phyloP scores from a whole-genome alignment of 2,329 filamentous ascomycete genomes.

The Thyridium curvatum region DNA sequence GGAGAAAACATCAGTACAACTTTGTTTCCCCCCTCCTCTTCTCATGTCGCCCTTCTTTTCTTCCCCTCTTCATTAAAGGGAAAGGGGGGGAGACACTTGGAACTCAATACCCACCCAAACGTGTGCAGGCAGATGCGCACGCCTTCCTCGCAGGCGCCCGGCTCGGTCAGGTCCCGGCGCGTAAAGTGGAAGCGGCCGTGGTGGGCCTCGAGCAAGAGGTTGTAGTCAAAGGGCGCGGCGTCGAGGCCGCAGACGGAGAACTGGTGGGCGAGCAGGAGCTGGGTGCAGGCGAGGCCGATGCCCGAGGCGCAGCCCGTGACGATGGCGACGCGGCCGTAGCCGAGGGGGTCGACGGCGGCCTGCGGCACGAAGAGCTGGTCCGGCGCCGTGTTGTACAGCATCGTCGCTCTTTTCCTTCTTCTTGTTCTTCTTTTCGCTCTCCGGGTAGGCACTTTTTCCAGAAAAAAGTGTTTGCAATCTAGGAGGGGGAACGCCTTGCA shows the following conservation, averaged over 20 bases:
- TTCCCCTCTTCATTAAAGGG: not conserved
- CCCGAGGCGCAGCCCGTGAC: slow-evolving; percentile 23
- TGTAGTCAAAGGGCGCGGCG: slow-evolving; percentile 21
- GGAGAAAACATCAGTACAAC: slow-evolving; percentile 3
- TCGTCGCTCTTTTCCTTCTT: slow-evolving; percentile 3
- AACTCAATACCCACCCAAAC: slow-evolving; percentile 13
- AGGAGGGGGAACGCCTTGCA: too few relatives aligned
- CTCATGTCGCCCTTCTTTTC: too few relatives aligned
- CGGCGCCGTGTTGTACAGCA: slow-evolving; percentile 18
- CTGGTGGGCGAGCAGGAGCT: slow-evolving; percentile 20
- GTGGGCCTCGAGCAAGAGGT: slow-evolving; percentile 13
- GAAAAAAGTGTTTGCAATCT: too few relatives aligned
- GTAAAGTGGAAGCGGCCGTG: slow-evolving; percentile 26
- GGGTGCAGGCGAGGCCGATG: slow-evolving; percentile 24
- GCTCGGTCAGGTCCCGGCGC: slow-evolving; percentile 18
- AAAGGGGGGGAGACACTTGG: not conserved
- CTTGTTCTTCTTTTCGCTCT: slow-evolving; percentile 1
- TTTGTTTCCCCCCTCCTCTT: too few relatives aligned
- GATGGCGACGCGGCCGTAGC: slow-evolving; percentile 19
- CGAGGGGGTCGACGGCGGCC: slow-evolving; percentile 14
- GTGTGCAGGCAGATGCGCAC: slow-evolving; percentile 20
- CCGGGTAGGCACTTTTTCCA: too few relatives aligned
- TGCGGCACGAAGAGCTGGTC: slow-evolving; percentile 16
- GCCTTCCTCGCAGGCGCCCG: slow-evolving; percentile 22
- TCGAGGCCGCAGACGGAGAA: slow-evolving; percentile 24